Base-by-base conservation (phyloP, 768 basidiomycete species). In the Fomitopsis serialis region DNA sequence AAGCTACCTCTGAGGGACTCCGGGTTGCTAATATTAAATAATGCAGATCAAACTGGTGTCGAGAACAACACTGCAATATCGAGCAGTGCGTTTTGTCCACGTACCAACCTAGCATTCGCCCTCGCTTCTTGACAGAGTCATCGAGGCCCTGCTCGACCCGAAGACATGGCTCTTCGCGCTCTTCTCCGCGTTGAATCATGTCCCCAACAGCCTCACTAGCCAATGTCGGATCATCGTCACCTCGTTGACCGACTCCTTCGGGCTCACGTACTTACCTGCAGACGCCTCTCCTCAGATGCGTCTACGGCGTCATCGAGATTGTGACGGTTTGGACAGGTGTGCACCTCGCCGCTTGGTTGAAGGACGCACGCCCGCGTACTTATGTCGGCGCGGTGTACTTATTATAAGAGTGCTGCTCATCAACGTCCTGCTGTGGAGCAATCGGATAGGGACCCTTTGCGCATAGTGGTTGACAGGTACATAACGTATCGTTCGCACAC, bases 111-210 rank as follows among this genome's bases (percentile, higher is more conserved):
- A n/a, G n/a, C n/a, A n/a, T n/a, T 15, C 15, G 10, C 27, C 6
- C 21, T n/a, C 25, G n/a, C 29, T 13, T 46, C 8, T 24, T n/a
- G 10, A 12, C 22, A 48, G 34, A 24, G 77, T 89, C 74, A 75
- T 80, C 19, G 87, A 89, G 62, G 82, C 86, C 0, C 68, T 89
- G 3, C 55, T 63, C 0, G 87, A 89, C 60, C 79, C 82, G 0
- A 89, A 89, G 66, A 86, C 85, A 0, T 89, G 85, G 86, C 72
- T 88, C 25, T 89, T 89, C 59, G 85, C 85, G 0, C 71, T 87
- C 42, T 87, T 87, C 65, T 72, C 79, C 2, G 79, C 77, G 1
- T 65, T 87, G 32, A 70, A 77, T 61, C 84, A 84, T 52, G 62
- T 89, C 15, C 84, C 86, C 1, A 86, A 84, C 63, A 86, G 83